Conservation (phyloP, 768 basidiomycete species). For the Boletus sp. region DNA sequence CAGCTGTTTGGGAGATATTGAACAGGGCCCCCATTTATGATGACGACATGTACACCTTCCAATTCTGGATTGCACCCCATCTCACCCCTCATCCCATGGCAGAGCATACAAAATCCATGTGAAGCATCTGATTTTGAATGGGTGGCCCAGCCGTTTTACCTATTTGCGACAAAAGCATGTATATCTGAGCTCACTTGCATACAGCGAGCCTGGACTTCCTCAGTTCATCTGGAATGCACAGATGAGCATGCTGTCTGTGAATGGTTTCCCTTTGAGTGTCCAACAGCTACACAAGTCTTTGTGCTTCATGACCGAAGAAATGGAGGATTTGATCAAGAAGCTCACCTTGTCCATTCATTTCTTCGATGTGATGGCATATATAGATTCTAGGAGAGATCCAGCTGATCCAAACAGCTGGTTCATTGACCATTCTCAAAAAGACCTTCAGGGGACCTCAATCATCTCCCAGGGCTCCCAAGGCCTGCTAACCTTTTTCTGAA, state of each 20-base stretch:
- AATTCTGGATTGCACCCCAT: too few species aligned
- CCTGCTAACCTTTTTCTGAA: accelerated
- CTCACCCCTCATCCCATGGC: neutral
- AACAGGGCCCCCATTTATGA: neutral
- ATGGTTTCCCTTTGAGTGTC: neutral
- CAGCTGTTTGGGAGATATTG: neutral
- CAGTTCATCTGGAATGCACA: neutral
- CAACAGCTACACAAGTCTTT: neutral
- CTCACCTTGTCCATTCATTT: neutral
- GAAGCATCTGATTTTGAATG: neutral
- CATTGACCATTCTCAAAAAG: neutral
- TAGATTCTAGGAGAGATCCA: neutral
- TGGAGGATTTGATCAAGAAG: neutral
- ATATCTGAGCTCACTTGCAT: neutral
- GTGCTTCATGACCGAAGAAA: neutral
- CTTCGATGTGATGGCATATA: neutral
- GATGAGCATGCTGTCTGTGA: neutral
- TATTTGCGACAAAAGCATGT: neutral
- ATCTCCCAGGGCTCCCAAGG: neutral
- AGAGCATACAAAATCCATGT: neutral
- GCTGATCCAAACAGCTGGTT: neutral
- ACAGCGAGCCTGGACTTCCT: neutral
- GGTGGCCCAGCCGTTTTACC: neutral
- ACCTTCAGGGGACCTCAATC: neutral
- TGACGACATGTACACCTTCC: neutral